A percentile compares a stretch with the other conserved stretches of the same genome.
These are phyloP conservation scores for Leptodermis oblonga DNA, from an alignment of 257 asterid species.

Conservation along the genomic window DNA sequence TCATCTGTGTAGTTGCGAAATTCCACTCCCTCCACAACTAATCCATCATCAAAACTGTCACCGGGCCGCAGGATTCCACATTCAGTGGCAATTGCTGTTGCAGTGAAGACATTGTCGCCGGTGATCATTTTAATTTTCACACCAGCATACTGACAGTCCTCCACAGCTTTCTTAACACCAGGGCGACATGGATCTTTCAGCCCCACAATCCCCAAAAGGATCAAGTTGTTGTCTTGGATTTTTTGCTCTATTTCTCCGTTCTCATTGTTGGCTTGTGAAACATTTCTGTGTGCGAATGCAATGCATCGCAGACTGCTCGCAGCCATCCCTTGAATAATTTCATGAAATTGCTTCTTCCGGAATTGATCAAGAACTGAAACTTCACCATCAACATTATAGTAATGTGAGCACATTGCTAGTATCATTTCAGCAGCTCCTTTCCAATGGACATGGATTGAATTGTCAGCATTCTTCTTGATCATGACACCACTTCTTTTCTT, in stretches of 20 bases:
- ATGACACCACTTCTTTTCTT: constrained; percentile 72
- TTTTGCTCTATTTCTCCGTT: constrained; percentile 10
- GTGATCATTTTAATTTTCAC: constrained; percentile 73
- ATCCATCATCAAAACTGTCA: constrained; percentile 16
- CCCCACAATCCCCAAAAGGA: constrained; percentile 55
- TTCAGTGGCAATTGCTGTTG: constrained; percentile 68
- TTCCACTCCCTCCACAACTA: constrained; percentile 57
- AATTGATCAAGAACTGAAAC: constrained; percentile 18
- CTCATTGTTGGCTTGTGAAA: constrained; percentile 14
- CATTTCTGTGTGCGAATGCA: constrained; percentile 57
- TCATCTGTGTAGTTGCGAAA: constrained; percentile 56
- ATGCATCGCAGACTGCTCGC: constrained; percentile 66
- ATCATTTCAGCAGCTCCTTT: constrained; percentile 87
- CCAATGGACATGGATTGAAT: constrained; percentile 50
- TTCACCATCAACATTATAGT: constrained; percentile 44
- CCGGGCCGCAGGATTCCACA: constrained; percentile 54
- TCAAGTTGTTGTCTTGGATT: constrained; percentile 32
- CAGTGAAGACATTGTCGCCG: constrained; percentile 70
- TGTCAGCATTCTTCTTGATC: constrained; percentile 31
- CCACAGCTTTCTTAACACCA: constrained; percentile 55
- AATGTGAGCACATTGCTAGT: constrained; percentile 46
- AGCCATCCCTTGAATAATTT: constrained; percentile 61
- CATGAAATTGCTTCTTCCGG: constrained; percentile 27
- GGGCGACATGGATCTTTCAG: constrained; percentile 69
- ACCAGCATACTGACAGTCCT: constrained; percentile 57